Base-by-base conservation (phyloP, 1,284 basidiomycete genomes). In the Omphalotus olearius region DNA sequence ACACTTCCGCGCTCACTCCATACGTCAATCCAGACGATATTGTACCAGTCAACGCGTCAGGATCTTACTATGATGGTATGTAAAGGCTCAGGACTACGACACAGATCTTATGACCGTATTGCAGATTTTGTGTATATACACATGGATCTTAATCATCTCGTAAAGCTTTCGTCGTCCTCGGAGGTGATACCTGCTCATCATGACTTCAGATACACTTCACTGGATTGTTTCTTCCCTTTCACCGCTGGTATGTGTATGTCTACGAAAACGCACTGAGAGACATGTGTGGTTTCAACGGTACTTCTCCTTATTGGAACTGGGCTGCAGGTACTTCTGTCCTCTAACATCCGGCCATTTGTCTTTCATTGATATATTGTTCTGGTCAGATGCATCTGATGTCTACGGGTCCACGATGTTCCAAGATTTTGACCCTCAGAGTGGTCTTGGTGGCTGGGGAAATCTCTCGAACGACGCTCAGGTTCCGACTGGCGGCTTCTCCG, bases 241-340 rank as follows among this genome's bases (percentile, higher is more conserved):
- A 73, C 52, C 66, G 71, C 1, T 69, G 65, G 64, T 71, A 66
- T 45, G 54, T 71, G 10, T 47, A 62, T 25, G 56, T 56, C 13
- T 64, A 66, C 47, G 70, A 72, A 52, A 45, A 53, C 1, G 62
- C 62, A 10, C 60, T 73, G 28, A 65, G 62, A 49, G 52, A 56
- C 13, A 62, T 62, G 38, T 73, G 71, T 53, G 63, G 64, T 6
- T 73, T 64, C 57, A 61, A 23, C 0, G 70, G 69, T 5, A 57
- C 59, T 0, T 59, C 60, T 5, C 71, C 71, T 0, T 73, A 73
- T 55, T 73, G 71, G 71, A 51, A 73, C 52, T 72, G 71, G 71
- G 63, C 62, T 9, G 51, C 60, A 23, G 70, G 71, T 69, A 16
- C 5, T 56, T 25, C 37, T 36, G 5, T n/a, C n/a, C n/a, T n/a